Evolutionary conservation across 2,329 filamentous ascomycete species (phyloP).

Genomic region (Fusarium sp.): DNA sequence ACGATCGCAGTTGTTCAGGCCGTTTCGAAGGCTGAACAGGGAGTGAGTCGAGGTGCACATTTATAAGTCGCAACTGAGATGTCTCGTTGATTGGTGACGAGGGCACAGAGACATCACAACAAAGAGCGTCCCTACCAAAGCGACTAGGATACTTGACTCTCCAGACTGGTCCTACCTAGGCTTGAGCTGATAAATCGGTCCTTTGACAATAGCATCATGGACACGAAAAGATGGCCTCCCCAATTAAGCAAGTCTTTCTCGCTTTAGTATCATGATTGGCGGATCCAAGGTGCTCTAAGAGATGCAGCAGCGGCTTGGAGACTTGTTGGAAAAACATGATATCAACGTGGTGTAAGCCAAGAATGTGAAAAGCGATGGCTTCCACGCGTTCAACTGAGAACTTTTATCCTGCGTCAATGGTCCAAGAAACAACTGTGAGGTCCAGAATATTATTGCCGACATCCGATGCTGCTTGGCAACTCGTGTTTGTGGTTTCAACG

Average conservation of each 20-base stretch:
- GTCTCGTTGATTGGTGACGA: not conserved
- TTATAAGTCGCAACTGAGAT: constrained; percentile 46
- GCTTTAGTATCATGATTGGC: constrained; percentile 45
- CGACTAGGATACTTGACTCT: constrained; percentile 45
- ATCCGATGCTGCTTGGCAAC: constrained; percentile 26
- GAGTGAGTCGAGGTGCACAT: constrained; percentile 53
- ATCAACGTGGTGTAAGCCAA: not conserved
- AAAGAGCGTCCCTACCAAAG: constrained; percentile 48
- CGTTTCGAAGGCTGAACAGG: constrained; percentile 42
- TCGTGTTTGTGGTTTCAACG: constrained; percentile 6
- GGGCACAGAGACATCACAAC: constrained; percentile 46
- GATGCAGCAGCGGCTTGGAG: constrained; percentile 25
- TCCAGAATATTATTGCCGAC: constrained; percentile 29
- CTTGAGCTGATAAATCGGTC: constrained; percentile 33
- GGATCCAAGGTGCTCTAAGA: constrained; percentile 43
- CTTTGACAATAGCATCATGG: constrained; percentile 44
- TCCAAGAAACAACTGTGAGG: constrained; percentile 46
- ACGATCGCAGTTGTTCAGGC: constrained; percentile 44
- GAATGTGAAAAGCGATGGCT: constrained; percentile 43
- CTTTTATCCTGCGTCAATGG: constrained; percentile 41
- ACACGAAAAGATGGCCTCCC: constrained; percentile 39
- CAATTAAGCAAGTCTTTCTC: constrained; percentile 41
- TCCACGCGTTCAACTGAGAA: constrained; percentile 31
- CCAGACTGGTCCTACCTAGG: constrained; percentile 49
- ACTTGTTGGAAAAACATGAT: constrained; percentile 18